Evolutionary conservation across 495 filamentous ascomycete species (phyloP).

Genomic region (Annulohypoxylon bovei): DNA sequence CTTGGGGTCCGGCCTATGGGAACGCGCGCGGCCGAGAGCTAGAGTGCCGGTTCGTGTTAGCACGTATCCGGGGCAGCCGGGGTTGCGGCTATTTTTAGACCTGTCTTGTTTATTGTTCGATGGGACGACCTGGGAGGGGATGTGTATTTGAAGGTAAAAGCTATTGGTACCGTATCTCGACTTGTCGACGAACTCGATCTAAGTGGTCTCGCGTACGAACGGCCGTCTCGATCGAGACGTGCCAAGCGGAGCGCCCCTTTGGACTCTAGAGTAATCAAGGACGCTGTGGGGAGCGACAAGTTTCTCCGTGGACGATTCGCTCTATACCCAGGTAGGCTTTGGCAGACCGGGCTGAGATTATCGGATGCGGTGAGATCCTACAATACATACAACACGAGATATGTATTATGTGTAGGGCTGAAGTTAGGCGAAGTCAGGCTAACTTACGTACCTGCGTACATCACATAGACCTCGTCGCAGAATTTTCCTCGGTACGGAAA

Average conservation of each 20-base stretch:
- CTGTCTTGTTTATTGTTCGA: neutral
- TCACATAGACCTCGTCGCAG: neutral
- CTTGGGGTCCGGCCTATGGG: slow-evolving; percentile 10
- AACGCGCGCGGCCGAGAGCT: neutral
- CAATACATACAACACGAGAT: slow-evolving; percentile 11
- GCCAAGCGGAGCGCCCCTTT: neutral
- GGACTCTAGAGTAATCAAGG: no score
- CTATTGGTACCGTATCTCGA: no score
- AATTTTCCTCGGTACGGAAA: neutral
- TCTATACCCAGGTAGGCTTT: no score
- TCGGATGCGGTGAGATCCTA: neutral
- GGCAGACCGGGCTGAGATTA: neutral
- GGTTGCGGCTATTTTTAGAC: slow-evolving; percentile 20
- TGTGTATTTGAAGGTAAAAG: no score
- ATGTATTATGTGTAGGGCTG: neutral
- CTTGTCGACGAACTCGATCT: neutral
- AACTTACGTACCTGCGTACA: neutral
- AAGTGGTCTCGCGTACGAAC: neutral
- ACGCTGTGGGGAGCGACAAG: neutral
- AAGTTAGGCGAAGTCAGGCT: slow-evolving; percentile 1
- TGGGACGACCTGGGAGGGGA: no score
- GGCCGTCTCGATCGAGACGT: neutral
- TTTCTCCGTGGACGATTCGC: neutral
- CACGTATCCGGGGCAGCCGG: slow-evolving; percentile 9
- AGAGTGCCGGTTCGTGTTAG: slow-evolving; percentile 12